These are phyloP conservation scores for Berberis thunbergii DNA, from an alignment of 164 flowering plant species.

Conservation along the genomic window DNA sequence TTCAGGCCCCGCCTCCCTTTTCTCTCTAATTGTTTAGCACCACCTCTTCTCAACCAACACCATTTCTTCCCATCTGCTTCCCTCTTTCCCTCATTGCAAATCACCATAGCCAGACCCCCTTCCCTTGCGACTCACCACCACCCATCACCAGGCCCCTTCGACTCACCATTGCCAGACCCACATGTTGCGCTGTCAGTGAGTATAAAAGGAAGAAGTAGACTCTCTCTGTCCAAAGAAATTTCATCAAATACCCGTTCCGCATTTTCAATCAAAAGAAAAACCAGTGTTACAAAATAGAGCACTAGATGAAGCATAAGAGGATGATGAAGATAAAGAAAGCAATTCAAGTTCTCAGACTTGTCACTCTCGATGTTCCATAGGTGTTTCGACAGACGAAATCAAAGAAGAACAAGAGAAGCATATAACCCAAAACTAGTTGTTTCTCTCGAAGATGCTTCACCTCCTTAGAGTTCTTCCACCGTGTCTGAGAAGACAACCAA, in stretches of 20 bases:
- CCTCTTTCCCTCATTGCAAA: too few relatives aligned
- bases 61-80: too few relatives aligned
- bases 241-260: slow-evolving; percentile 22
- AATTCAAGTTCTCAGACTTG: slow-evolving; percentile 35
- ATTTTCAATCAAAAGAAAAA: slow-evolving; percentile 10
- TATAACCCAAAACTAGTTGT: slow-evolving; percentile 15
- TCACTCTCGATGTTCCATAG: slow-evolving; percentile 44
- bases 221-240: slow-evolving; percentile 22
- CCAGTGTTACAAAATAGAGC: slow-evolving; percentile 4
- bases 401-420: slow-evolving; percentile 15
- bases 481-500: slow-evolving; percentile 20
- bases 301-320: slow-evolving; percentile 13
- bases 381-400: slow-evolving; percentile 53
- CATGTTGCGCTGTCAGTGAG: too few relatives aligned
- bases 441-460: slow-evolving; percentile 20
- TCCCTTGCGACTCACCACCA: too few relatives aligned
- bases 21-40: too few relatives aligned
- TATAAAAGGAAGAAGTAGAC: too few relatives aligned
- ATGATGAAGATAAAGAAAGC: slow-evolving; percentile 29
- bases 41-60: too few relatives aligned
- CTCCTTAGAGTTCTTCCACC: slow-evolving; percentile 42
- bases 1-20: too few relatives aligned
- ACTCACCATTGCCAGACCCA: too few relatives aligned
- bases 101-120: too few relatives aligned
- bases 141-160: too few relatives aligned